A percentile compares a stretch with the other conserved stretches of the same genome.
Evolutionary conservation across 1,284 basidiomycete species (phyloP).

Genomic region (Schizopora paradoxa): DNA sequence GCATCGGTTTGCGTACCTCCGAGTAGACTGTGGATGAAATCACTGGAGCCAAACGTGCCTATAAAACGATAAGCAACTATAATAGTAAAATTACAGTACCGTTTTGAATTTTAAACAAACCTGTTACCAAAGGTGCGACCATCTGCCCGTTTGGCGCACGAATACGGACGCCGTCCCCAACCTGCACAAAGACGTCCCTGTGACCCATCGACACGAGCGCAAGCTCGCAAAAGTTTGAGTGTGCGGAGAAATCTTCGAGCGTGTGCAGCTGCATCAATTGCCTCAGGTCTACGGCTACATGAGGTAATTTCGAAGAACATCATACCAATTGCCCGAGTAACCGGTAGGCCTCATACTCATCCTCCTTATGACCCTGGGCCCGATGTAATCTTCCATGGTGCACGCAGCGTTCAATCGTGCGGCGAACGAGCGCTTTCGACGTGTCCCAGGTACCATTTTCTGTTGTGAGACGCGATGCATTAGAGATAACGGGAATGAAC

Average conservation of each 20-base stretch:
- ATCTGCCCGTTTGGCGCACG: conserved; percentile 71
- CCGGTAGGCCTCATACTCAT: conserved; percentile 80
- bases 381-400: conserved; percentile 59
- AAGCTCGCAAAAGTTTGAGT: conserved; percentile 87
- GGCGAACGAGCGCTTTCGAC: conserved; percentile 76
- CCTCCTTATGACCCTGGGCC: conserved; percentile 53
- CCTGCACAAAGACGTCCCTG: conserved; percentile 80
- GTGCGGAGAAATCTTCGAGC: conserved; percentile 83
- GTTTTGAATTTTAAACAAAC: conserved; percentile 29
- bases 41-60: conserved; percentile 82
- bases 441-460: conserved; percentile 83
- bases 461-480: conserved; percentile 22
- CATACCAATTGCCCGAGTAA: conserved; percentile 62
- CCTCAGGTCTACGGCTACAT: background rate
- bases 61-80: background rate
- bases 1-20: conserved; percentile 48
- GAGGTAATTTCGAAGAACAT: conserved; percentile 4
- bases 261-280: conserved; percentile 58
- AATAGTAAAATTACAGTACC: background rate
- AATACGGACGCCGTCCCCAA: conserved; percentile 77
- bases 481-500: background rate
- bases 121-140: conserved; percentile 84
- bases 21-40: conserved; percentile 77
- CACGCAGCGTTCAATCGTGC: conserved; percentile 71
- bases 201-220: conserved; percentile 73